Evolutionary conservation across 768 basidiomycete species (phyloP), one percentile per base, ranked within the genome.

Genomic region (Mycena rebaudengoi): DNA sequence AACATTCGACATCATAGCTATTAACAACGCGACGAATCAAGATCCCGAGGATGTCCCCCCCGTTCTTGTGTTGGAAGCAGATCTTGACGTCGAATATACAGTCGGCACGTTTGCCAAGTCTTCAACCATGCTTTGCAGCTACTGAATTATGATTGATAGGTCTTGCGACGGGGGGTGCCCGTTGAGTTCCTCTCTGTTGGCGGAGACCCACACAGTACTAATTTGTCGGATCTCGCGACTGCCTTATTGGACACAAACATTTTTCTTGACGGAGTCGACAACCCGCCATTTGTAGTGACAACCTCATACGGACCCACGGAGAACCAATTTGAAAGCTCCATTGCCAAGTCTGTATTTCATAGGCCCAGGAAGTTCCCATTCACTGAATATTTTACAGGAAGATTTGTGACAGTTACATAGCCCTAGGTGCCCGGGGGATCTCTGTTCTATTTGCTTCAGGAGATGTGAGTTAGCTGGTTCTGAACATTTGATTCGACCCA

Each of bases 51-150:
- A 35, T 49, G 28, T 44, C 32, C 11, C n/a, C 29, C 18, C 21
- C 20, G 10, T 1, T 26, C 26, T 48, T 40, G 35, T 49, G 26
- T 28, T 40, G 45, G 56, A 55, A 28, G 50, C 51, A 18, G 28
- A 55, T 37, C 44, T 55, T 35, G 61, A 62, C 29, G 40, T 62
- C 41, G 29, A 62, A 39, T 62, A 62, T 52, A 46, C 60, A 44
- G 43, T 49, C 51, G 51, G 54, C 20, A 33, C 41, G 54, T 33
- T 43, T 44, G 18, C 46, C 43, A 33, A 56, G 21, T 32, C 30
- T 33, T 30, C 23, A 33, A 25, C 40, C 30, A 26, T 32, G 20
- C n/a, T 32, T 41, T 54, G 26, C 16, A 41, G 26, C 28, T 45
- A 44, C 21, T 56, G 54, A 43, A 44, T n/a, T n/a, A n/a, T n/a